phyloP scores from a whole-genome alignment of 805 yeast genomes.

The Komagataella ulmi region DNA sequence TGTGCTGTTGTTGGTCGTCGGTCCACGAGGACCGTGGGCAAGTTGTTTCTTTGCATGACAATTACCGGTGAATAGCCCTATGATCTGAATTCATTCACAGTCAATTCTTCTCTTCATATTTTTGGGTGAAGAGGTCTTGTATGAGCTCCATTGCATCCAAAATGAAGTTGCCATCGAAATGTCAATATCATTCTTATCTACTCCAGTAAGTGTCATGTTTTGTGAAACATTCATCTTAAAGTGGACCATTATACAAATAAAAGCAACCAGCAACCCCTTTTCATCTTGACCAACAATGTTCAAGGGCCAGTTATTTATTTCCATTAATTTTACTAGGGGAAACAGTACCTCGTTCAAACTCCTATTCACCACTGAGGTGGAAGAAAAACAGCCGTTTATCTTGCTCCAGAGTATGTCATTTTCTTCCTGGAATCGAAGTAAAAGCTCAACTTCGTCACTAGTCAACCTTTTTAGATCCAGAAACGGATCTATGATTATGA shows the following conservation, averaged over 20 bases:
- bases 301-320: background rate
- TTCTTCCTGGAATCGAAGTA: background rate
- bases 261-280: background rate
- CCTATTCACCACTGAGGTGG: background rate
- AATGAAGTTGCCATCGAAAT: background rate
- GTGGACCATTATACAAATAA: background rate
- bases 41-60: background rate
- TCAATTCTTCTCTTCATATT: background rate
- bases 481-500: background rate
- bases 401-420: background rate
- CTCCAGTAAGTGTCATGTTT: background rate
- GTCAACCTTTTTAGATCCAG: background rate
- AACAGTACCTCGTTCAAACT: background rate
- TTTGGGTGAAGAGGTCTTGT: background rate
- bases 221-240: background rate
- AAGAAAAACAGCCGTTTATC: background rate
- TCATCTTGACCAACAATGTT: background rate
- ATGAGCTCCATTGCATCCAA: background rate
- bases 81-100: background rate
- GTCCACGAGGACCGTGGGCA: too few relatives aligned
- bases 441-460: background rate
- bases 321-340: background rate
- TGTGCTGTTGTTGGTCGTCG: background rate
- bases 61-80: too few relatives aligned
- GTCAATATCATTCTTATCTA: background rate